phyloP scores from a whole-genome alignment of 2,329 filamentous ascomycete species.

The Pyrenophora teres region DNA sequence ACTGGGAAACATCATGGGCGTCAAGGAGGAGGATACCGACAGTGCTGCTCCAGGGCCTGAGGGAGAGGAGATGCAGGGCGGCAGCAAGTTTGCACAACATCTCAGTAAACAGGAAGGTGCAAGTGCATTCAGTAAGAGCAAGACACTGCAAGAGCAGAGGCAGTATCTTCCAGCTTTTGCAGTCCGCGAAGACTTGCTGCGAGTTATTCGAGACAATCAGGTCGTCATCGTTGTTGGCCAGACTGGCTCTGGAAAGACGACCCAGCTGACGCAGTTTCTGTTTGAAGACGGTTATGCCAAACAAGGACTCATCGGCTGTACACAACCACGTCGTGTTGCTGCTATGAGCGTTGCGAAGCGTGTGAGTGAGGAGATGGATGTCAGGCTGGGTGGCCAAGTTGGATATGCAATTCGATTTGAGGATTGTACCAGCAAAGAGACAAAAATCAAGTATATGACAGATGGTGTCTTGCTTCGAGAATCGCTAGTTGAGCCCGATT shows the following conservation, averaged over 20 bases:
- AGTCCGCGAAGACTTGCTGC: constrained; percentile 87
- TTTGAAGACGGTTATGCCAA: constrained; percentile 93
- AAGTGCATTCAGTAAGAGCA: constrained; percentile 91
- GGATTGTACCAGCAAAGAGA: constrained; percentile 95
- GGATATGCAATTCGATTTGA: constrained; percentile 98
- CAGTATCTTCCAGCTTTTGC: constrained; percentile 95
- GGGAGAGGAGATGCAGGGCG: constrained; percentile 69
- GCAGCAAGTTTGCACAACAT: constrained; percentile 85
- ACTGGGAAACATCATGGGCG: constrained; percentile 91
- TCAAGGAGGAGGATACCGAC: constrained; percentile 88
- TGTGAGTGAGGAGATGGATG: constrained; percentile 98
- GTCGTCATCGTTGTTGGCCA: constrained; percentile 96
- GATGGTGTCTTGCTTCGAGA: constrained; percentile 94
- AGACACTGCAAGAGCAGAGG: constrained; percentile 85
- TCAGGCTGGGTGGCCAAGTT: constrained; percentile 81
- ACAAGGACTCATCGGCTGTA: constrained; percentile 90
- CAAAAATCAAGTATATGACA: constrained; percentile 98
- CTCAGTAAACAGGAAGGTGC: constrained; percentile 83
- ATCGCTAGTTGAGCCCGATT: constrained; percentile 86
- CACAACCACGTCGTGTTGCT: constrained; percentile 92
- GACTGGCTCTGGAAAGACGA: constrained; percentile 97
- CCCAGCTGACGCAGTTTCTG: constrained; percentile 93
- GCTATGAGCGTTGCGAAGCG: constrained; percentile 99
- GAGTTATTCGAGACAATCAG: constrained; percentile 94
- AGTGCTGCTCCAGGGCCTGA: constrained; percentile 78